Base-by-base conservation (phyloP, 148 eudicot species). In the Tetragonia tetragonoides region DNA sequence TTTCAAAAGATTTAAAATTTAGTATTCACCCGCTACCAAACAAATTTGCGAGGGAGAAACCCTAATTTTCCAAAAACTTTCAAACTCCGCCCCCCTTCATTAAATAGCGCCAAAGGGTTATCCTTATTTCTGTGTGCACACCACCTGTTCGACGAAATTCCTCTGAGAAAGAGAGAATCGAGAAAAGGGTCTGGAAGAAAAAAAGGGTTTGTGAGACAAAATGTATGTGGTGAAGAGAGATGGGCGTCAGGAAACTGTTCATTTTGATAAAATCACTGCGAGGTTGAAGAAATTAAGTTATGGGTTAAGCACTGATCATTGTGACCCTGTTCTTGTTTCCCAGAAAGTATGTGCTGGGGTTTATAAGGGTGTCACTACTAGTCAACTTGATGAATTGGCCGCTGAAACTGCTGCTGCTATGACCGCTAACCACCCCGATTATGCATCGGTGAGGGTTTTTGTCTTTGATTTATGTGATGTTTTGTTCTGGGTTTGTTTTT, bases 171-270 rank as follows among this genome's bases (percentile, higher is more conserved):
- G 3, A 54, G 34, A 39, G 28, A 3, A 60, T 28, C 1, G 34
- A 0, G 20, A n/a, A 7, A 10, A 51, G 64, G 9, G 3, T 14
- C 2, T 28, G 49, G 3, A 6, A n/a, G 56, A 60, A 0, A n/a
- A n/a, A 7, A 10, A 51, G 57, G 9, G 3, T 14, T 3, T 28
- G 41, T 5, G 9, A n/a, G 56, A 37, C 10, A 87, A 72, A 17
- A 93, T 93, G 98, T 91, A 93, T 77, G 96, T 93, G 56, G 89
- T 93, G 38, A 93, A 93, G 88, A 90, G 98, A 80, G 98, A 93
- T 72, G 98, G 98, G 44, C 77, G 94, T 2, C 92, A 91, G 38
- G 98, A 91, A 42, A 28, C 97, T 0, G 97, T 93, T 18, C 94
- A 91, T 61, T 93, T 91, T 40, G 98, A 91, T 78, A 93, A 91